Evolutionary conservation across 2,329 filamentous ascomycete species (phyloP), one percentile per base, ranked within the genome.

Genomic region (Botryotinia narcissicola): DNA sequence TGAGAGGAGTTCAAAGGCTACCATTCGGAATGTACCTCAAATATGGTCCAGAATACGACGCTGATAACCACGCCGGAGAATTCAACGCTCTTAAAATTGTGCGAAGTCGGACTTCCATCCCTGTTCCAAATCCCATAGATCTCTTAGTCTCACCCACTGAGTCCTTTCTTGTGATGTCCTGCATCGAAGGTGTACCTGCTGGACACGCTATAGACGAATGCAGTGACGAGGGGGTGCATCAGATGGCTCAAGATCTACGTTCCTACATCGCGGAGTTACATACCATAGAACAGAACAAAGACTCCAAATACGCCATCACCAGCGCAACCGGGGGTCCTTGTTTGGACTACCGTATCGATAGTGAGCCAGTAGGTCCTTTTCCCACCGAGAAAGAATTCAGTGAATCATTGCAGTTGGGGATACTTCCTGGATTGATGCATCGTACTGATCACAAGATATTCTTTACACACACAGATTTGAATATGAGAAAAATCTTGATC

Each of bases 1-100:
- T n/a, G 8, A 25, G 37, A 60, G 35, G 37, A 20, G 60, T 44
- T 9, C 60, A 63, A 25, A 42, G 60, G 18, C 22, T 64, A 20
- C n/a, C 62, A 64, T 64, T 64, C 20, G 42, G 42, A 7, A 64
- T 46, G 40, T 64, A 64, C 62, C 42, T 64, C 18, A 46, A 64
- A 64, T 14, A 64, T 35, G 62, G 62, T 2, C 40, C 62, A 25
- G 8, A 22, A 46, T 32, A 1, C 20, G 18, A 46, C n/a, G 42
- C 9, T 7, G 10, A 25, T 2, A 7, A 6, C 1, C 62, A 64
- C 14, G 12, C n/a, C 29, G n/a, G 4, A 25, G 42, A 64, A 64
- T 46, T 25, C 29, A 32, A 46, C 6, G 62, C 62, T 44, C 37
- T 46, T 7, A 64, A 64, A 46, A 20, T 46, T 32, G 62, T 64